Evolutionary conservation across 2,329 filamentous ascomycete genomes (phyloP).

Genomic region (Monosporascus sp.): DNA sequence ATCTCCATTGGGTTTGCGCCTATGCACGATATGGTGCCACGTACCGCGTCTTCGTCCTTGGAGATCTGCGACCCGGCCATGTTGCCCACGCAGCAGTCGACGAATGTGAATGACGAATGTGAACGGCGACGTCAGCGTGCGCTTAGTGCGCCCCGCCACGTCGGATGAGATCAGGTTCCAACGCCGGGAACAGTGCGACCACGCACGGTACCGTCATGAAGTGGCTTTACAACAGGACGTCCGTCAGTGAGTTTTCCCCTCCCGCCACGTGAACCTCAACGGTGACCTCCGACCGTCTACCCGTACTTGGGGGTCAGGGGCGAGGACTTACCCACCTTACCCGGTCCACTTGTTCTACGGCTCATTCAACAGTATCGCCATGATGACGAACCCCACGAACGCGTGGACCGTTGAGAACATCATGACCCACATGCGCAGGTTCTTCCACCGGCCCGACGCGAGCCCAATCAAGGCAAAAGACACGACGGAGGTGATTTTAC

Average conservation of each 20-base stretch:
- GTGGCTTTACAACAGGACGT: conserved; percentile 14
- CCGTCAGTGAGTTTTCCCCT: background rate
- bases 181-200: conserved; percentile 28
- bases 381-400: conserved; percentile 30
- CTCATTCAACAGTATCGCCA: conserved; percentile 30
- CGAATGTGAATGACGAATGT: conserved; percentile 41
- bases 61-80: conserved; percentile 44
- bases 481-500: conserved; percentile 26
- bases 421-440: conserved; percentile 33
- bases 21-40: conserved; percentile 2
- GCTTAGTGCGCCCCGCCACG: conserved; percentile 41
- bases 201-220: conserved; percentile 31
- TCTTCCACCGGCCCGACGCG: conserved; percentile 26
- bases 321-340: conserved; percentile 26
- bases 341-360: conserved; percentile 31
- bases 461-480: conserved; percentile 31
- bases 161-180: conserved; percentile 38
- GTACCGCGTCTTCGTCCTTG: conserved; percentile 33
- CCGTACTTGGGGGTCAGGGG: too few species aligned
- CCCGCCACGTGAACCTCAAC: too few species aligned
- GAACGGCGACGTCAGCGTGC: conserved; percentile 38
- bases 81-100: conserved; percentile 43
- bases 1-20: too few species aligned
- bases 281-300: too few species aligned
- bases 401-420: conserved; percentile 30